Evolutionary conservation across 352 stramenopile species (phyloP).

Genomic region (Globisporangium solare): DNA sequence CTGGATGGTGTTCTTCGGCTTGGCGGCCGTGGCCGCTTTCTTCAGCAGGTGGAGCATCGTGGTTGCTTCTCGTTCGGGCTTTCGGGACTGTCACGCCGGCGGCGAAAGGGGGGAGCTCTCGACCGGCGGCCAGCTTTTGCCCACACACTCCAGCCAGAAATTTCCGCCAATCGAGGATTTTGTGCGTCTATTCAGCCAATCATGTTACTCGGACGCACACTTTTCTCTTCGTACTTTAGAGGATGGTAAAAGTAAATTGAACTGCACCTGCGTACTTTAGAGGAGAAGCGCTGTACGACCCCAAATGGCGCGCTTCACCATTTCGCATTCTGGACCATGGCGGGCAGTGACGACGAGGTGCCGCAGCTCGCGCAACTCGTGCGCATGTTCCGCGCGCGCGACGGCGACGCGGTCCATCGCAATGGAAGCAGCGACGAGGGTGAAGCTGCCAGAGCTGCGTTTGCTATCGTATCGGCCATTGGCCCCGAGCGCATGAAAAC

Average conservation of each 20-base stretch:
- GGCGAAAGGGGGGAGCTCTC: not conserved
- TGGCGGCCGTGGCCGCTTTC: constrained; percentile 51
- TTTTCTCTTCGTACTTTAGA: constrained; percentile 16
- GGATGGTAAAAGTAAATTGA: constrained; percentile 8
- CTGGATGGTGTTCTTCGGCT: constrained; percentile 50
- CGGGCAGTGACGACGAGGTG: not conserved
- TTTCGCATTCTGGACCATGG: constrained; percentile 1
- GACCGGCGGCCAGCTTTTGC: constrained; percentile 1
- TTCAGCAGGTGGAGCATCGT: constrained; percentile 78
- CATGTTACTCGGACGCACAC: not conserved
- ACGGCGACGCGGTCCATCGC: not conserved
- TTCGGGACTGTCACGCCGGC: constrained; percentile 5
- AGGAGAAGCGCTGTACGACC: not conserved
- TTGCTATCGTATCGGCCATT: constrained; percentile 15
- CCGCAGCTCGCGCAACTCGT: constrained; percentile 22
- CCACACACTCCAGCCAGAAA: constrained; percentile 11
- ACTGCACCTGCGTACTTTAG: constrained; percentile 1
- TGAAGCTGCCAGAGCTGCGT: constrained; percentile 1
- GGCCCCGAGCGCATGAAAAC: constrained; percentile 24
- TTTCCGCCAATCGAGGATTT: constrained; percentile 5
- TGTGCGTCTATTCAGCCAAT: not conserved
- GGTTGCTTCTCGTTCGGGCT: constrained; percentile 4
- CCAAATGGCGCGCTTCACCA: constrained; percentile 3
- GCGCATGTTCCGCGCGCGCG: constrained; percentile 17
- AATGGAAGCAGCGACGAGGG: not conserved